Base-by-base conservation (phyloP, 768 basidiomycete genomes). In the Russula foetens region DNA sequence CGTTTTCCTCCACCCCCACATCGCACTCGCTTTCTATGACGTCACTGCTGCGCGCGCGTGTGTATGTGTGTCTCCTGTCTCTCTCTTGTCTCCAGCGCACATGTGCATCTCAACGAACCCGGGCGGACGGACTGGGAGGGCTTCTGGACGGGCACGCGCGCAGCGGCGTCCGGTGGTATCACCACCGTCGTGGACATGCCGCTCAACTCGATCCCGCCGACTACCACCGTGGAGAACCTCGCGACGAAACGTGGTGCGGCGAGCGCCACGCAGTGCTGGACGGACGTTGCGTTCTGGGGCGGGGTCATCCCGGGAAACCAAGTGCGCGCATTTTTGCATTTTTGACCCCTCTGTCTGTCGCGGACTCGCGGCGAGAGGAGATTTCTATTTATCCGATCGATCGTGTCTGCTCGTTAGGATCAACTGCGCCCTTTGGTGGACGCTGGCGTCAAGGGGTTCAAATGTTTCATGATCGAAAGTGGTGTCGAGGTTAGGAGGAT, bases 121-220 rank as follows among this genome's bases (percentile, higher is more conserved):
- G 94, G 94, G 14, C 84, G 94, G 26, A 92, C 91, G 2, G 84
- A 88, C 60, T 97, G 94, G 94, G 94, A 97, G 69, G 94, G 94
- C 0, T 96, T 97, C 70, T 82, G 80, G 75, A 90, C 92, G 0
- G 94, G 92, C n/a, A 95, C 94, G 1, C 75, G 78, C 56, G 96
- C 96, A 21, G 96, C 96, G 1, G 84, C 85, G 2, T 88, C 92
- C 1, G 96, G 96, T 23, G 97, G 96, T 7, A 84, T 98, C n/a
- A 98, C 95, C 8, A 92, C 92, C 7, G 76, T 98, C 23, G 86
- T 98, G 33, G 97, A 98, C 74, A 99, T 98, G 96, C 97, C 96
- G 2, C 77, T 99, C 56, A 98, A 99, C 72, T 96, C 94, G 2
- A 90, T 98, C 56, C 96, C 96, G 1, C 93, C 97, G 0, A 98